Evolutionary conservation across 345 rosid genomes (phyloP).

Genomic region (Dimocarpus longan): DNA sequence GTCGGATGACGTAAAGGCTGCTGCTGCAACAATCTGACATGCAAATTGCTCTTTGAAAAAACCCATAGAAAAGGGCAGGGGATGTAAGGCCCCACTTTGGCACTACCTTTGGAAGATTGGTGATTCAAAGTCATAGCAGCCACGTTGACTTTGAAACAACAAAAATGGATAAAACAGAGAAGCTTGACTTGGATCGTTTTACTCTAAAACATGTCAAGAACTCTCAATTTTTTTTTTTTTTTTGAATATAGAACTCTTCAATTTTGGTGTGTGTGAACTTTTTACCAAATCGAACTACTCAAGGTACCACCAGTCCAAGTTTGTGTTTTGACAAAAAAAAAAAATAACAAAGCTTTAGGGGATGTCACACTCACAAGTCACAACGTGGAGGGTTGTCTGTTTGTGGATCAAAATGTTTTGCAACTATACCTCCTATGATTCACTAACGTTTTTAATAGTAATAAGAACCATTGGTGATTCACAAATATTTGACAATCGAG

Average conservation of each 20-base stretch:
- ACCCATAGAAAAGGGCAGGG: background rate
- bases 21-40: background rate
- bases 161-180: background rate
- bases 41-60: background rate
- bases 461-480: too few relatives aligned
- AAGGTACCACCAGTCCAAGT: background rate
- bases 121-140: conserved; percentile 3
- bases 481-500: background rate
- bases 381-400: background rate
- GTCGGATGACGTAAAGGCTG: background rate
- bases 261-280: background rate
- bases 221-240: background rate
- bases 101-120: background rate
- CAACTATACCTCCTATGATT: background rate
- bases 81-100: background rate
- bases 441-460: background rate
- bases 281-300: background rate
- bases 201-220: background rate
- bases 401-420: background rate
- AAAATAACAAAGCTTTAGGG: too few relatives aligned
- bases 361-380: background rate
- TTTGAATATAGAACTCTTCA: background rate
- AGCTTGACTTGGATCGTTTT: background rate
- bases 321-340: background rate
- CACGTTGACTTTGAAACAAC: background rate